Conservation (phyloP, 345 rosid species). For the Citrus cavaleriei region DNA sequence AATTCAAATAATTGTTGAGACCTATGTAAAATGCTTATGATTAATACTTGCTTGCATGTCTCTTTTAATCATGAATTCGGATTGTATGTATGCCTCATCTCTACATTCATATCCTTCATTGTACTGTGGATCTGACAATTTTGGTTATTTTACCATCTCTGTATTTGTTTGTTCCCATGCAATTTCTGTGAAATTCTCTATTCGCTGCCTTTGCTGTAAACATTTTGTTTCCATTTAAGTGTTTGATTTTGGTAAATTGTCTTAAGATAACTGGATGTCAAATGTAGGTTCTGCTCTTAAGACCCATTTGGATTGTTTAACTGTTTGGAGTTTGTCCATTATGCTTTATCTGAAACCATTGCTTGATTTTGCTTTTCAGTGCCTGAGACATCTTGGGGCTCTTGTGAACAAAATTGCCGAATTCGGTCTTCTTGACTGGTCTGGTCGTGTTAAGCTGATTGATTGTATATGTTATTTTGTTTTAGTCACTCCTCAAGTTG, state of each 20-base stretch:
- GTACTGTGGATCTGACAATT: background rate
- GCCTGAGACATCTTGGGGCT: slow-evolving; percentile 50
- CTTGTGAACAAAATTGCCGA: slow-evolving; percentile 68
- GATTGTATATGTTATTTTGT: slow-evolving; percentile 71
- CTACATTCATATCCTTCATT: background rate
- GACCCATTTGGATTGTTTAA: background rate
- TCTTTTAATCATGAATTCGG: background rate
- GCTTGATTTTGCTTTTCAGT: slow-evolving; percentile 39
- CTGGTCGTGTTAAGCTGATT: slow-evolving; percentile 73
- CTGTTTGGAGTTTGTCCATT: background rate
- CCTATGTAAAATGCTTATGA: background rate
- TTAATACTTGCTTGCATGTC: background rate
- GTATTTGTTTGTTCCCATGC: background rate
- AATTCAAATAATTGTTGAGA: background rate
- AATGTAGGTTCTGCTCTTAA: background rate
- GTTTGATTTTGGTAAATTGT: background rate
- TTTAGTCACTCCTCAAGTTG: slow-evolving; percentile 64
- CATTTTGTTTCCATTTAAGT: too few relatives aligned
- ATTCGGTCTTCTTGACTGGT: slow-evolving; percentile 75
- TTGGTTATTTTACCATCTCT: background rate
- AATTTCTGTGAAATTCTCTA: background rate
- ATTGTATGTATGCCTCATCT: background rate
- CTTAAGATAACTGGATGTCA: background rate
- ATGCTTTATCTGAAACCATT: background rate
- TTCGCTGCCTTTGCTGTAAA: too few relatives aligned